phyloP scores from a whole-genome alignment of 140 eudicot species.

The Erigeron philadelphicus region DNA sequence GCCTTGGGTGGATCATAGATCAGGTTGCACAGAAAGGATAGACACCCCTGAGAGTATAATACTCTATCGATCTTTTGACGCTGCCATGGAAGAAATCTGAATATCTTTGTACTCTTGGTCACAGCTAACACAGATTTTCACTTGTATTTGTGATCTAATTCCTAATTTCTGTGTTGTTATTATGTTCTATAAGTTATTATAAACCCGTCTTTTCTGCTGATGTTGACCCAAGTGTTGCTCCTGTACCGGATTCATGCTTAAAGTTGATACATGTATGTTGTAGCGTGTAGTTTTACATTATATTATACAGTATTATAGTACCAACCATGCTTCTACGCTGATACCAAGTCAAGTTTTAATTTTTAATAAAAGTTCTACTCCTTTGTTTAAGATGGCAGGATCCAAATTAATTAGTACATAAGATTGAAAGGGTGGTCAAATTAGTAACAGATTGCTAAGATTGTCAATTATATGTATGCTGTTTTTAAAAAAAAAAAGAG shows the following conservation, averaged over 20 bases:
- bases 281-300: constrained; percentile 3
- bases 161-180: constrained; percentile 5
- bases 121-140: constrained; percentile 8
- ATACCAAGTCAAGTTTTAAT: too few species aligned
- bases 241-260: constrained; percentile 8
- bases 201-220: too few species aligned
- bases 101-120: constrained; percentile 14
- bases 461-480: too few species aligned
- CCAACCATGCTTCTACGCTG: too few species aligned
- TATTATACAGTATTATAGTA: not conserved
- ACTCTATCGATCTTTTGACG: constrained; percentile 17
- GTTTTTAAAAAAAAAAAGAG: too few species aligned
- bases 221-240: not conserved
- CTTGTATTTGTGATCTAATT: constrained; percentile 22
- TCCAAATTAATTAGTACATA: too few species aligned
- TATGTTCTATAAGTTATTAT: not conserved
- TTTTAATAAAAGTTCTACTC: too few species aligned
- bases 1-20: not conserved
- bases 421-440: too few species aligned
- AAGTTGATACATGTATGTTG: constrained; percentile 17
- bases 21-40: constrained; percentile 21
- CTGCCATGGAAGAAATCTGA: not conserved
- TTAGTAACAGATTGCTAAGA: too few species aligned
- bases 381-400: too few species aligned
- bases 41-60: constrained; percentile 6